Evolutionary conservation across 305 asterid genomes (phyloP), one percentile per base, ranked within the genome.

Genomic region (Fraxinus platypoda): DNA sequence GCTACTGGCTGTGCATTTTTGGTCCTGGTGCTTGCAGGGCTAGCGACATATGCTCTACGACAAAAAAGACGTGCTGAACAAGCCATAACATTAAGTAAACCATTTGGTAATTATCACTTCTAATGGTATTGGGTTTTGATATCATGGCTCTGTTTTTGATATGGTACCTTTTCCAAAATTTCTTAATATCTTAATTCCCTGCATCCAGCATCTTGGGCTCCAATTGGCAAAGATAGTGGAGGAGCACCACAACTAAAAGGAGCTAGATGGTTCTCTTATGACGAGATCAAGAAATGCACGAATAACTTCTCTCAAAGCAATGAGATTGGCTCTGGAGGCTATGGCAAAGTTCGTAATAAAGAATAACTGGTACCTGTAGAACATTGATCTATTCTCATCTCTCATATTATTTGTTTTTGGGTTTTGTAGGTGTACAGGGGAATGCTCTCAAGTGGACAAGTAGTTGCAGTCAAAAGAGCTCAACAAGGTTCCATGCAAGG

Each of bases 241-340:
- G 94, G 97, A n/a, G 98, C 97, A 33, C 99, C 99, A 8, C 97
- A 95, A 83, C 91, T 95, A 64, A 95, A 95, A 89, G 99, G 99
- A 37, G 96, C 98, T 0, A 88, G 98, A 85, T 94, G 97, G 97
- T 95, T 95, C 87, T 93, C 98, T 43, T 95, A 90, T 19, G 99
- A 94, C 17, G 99, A 95, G 89, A 94, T 95, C 83, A 94, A 92
- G 89, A 95, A 90, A 89, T 88, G 92, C 88, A 93, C 98, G 6
- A 86, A 83, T 54, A 94, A 94, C 92, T 95, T 95, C 86, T 92
- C 94, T 0, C 86, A 89, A 17, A 88, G 89, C 86, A 94, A 94
- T 84, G 94, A 87, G 87, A 89, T 94, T 74, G 98, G 98, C 28
- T 95, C 97, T 1, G 99, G 99, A 80, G 98, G 99, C 83, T 95